Conservation (phyloP, 129 eudicot genomes). For the Helianthus annuus region DNA sequence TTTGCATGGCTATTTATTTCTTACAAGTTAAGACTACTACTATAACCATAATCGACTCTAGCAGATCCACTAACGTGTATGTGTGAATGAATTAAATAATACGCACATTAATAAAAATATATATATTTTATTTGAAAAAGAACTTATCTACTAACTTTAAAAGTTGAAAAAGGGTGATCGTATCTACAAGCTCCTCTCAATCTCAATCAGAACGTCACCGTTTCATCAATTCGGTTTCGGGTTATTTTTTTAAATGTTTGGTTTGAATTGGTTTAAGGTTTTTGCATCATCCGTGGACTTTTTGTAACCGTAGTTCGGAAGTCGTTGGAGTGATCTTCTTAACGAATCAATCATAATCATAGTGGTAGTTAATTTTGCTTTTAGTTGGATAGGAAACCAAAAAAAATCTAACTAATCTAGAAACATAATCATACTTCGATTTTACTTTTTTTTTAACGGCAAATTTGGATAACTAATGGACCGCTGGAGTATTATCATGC, state of each 20-base stretch:
- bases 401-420: neutral
- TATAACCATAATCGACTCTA: neutral
- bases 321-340: neutral
- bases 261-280: neutral
- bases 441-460: too few relatives aligned
- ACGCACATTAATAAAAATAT: neutral
- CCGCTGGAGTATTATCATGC: too few relatives aligned
- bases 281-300: conserved; percentile 7
- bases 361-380: neutral
- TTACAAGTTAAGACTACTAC: conserved; percentile 7
- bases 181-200: neutral
- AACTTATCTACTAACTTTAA: too few relatives aligned
- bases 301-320: neutral
- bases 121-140: neutral
- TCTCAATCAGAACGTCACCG: neutral
- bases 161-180: neutral
- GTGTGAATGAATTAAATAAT: neutral
- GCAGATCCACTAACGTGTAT: neutral
- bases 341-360: neutral
- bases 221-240: neutral
- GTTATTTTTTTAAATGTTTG: neutral
- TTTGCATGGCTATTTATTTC: conserved; percentile 1
- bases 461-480: too few relatives aligned
- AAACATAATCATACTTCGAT: too few relatives aligned
- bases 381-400: neutral